Percentiles rank a stretch among this genome's conserved stretches.
phyloP scores from a whole-genome alignment of 495 filamentous ascomycete species.

The Cenococcum geophilum region DNA sequence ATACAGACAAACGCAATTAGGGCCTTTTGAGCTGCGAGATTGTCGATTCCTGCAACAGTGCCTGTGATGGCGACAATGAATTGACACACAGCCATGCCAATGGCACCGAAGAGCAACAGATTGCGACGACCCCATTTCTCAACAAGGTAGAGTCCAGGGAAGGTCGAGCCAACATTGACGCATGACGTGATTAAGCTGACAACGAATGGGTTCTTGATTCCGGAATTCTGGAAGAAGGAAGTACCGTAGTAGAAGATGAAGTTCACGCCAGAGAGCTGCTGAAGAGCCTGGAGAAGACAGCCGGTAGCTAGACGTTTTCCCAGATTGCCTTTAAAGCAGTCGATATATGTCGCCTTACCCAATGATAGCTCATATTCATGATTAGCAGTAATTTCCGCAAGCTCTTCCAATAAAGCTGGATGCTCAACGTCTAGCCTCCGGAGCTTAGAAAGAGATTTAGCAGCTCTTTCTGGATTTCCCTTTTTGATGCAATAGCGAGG shows the following conservation, averaged over 20 bases:
- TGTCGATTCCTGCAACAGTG: slow-evolving; percentile 45
- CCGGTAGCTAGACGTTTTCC: slow-evolving; percentile 58
- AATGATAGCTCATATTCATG: slow-evolving; percentile 64
- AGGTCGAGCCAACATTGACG: slow-evolving; percentile 68
- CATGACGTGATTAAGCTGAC: slow-evolving; percentile 68
- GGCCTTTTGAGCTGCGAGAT: slow-evolving; percentile 43
- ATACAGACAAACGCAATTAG: slow-evolving; percentile 71
- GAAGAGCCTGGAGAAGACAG: slow-evolving; percentile 65
- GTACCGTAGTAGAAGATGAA: slow-evolving; percentile 73
- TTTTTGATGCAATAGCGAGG: slow-evolving; percentile 39
- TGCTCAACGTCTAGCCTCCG: slow-evolving; percentile 54
- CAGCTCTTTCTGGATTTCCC: slow-evolving; percentile 42
- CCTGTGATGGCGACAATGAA: slow-evolving; percentile 54
- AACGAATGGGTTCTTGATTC: slow-evolving; percentile 56
- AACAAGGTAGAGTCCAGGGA: slow-evolving; percentile 62
- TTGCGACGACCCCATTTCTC: slow-evolving; percentile 64
- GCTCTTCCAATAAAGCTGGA: slow-evolving; percentile 58
- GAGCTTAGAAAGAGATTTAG: slow-evolving; percentile 44
- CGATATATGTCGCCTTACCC: slow-evolving; percentile 59
- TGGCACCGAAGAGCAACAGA: slow-evolving; percentile 60
- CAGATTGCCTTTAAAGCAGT: slow-evolving; percentile 43
- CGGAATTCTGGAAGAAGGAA: slow-evolving; percentile 57
- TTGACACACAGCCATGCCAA: slow-evolving; percentile 63
- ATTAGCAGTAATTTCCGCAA: slow-evolving; percentile 65
- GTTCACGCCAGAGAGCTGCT: slow-evolving; percentile 69